Conservation (phyloP, 2,329 filamentous ascomycete species). For the Hypomyces rosellus region DNA sequence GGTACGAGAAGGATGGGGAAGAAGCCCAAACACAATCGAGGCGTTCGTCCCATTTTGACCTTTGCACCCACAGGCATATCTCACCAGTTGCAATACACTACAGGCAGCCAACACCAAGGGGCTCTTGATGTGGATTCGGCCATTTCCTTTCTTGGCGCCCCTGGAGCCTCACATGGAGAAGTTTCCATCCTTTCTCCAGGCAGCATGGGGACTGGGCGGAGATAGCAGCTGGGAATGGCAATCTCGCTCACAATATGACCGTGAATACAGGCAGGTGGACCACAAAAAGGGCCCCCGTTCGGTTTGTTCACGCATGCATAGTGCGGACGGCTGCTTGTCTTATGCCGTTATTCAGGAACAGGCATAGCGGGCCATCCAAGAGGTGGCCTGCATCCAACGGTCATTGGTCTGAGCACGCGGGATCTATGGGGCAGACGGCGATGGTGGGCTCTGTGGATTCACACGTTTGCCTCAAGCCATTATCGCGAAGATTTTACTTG, state of each 20-base stretch:
- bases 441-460: too few species aligned
- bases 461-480: too few species aligned
- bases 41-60: constrained; percentile 10
- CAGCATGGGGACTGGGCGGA: too few species aligned
- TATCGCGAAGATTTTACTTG: too few species aligned
- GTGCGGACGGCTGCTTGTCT: too few species aligned
- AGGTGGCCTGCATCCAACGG: background rate
- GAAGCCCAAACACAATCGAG: constrained; percentile 10
- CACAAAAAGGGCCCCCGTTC: too few species aligned
- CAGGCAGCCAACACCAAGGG: constrained; percentile 8
- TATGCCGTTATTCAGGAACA: constrained; percentile 23
- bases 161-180: constrained; percentile 7
- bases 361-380: constrained; percentile 19
- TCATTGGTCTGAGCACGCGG: too few species aligned
- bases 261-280: background rate
- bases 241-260: constrained; percentile 8
- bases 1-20: constrained; percentile 29
- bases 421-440: too few species aligned
- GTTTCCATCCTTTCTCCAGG: too few species aligned
- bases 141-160: constrained; percentile 18
- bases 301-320: too few species aligned
- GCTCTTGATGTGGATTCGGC: constrained; percentile 14
- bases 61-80: background rate
- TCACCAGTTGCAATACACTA: background rate
- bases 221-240: background rate